These are phyloP conservation scores for Cordyceps javanica DNA, from an alignment of 2,329 filamentous ascomycete genomes.

Conservation along the genomic window DNA sequence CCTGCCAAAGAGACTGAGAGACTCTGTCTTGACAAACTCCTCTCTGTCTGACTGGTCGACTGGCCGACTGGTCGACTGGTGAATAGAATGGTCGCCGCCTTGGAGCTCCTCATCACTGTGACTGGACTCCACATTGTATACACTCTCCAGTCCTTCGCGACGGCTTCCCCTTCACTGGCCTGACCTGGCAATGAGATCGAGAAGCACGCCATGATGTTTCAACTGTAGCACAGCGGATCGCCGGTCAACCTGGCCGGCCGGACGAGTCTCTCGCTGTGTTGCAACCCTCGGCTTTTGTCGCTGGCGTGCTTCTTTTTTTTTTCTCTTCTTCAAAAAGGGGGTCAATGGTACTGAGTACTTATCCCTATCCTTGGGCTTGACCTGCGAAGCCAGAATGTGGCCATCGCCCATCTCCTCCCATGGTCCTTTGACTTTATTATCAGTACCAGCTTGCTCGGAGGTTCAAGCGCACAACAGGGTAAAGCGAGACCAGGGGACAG, in stretches of 20 bases:
- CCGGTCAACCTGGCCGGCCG: conserved; percentile 4
- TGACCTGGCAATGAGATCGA: conserved; percentile 13
- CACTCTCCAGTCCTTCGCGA: neutral
- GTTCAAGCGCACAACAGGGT: neutral
- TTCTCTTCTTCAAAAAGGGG: no score
- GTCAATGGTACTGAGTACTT: neutral
- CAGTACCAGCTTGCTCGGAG: neutral
- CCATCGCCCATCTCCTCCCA: neutral
- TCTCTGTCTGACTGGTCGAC: conserved; percentile 5
- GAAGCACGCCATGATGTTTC: conserved; percentile 23
- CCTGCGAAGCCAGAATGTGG: neutral
- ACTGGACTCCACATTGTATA: neutral
- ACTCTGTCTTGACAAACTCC: neutral
- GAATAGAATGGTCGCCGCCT: neutral
- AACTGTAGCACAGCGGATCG: conserved; percentile 16
- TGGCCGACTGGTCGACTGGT: no score
- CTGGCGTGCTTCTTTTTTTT: neutral
- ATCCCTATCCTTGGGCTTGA: neutral
- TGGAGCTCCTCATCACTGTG: neutral
- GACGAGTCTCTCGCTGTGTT: neutral
- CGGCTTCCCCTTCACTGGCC: neutral
- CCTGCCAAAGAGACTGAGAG: conserved; percentile 4
- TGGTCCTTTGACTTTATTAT: neutral
- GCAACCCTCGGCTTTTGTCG: neutral
- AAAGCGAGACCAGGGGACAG: neutral